Evolutionary conservation across 2,329 filamentous ascomycete species (phyloP), one percentile per base, ranked within the genome.

Genomic region (Hypoxylon sp.): DNA sequence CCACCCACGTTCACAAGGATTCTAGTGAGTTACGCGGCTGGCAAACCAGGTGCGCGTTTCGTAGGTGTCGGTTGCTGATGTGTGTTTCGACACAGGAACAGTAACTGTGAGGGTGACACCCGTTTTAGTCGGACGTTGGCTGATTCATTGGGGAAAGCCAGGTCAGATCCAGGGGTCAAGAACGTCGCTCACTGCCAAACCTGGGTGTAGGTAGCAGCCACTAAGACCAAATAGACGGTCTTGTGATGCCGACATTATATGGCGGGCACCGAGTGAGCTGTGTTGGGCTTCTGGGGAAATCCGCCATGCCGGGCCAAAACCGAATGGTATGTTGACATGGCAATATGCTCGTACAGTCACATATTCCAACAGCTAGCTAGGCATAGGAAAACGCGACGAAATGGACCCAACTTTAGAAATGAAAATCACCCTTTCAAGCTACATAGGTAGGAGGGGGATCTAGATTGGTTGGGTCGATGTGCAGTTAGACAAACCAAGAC

Each of bases 231-330:
- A 63, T 43, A 17, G 56, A 66, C 59, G 43, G 68, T 69, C 65
- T 69, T 71, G 65, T 71, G 68, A 71, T 55, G 60, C 59, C 36
- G 51, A 30, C 51, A 50, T 56, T 68, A 2, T 65, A 63, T 66
- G 68, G 63, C 53, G 58, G 57, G 45, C 63, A 21, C 63, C 57
- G 58, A 67, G 60, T 32, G 57, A 64, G 55, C 32, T 62, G 49
- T 63, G 68, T 68, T 69, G 65, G 65, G 56, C 66, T 56, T 71
- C 68, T 71, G 68, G 65, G 68, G 68, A 68, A 69, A 71, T 67
- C 68, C 65, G 66, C 58, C 50, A 71, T 69, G 43, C 60, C 65
- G 68, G 65, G 51, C 61, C 61, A 70, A 60, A 70, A 60, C 57
- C 60, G 65, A 60, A 68, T 68, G 61, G 67, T 21, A 65, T 67